Percentiles rank a stretch among this genome's conserved stretches.
Evolutionary conservation across 495 filamentous ascomycete species (phyloP).

Genomic region (Elasticomyces elasticus): DNA sequence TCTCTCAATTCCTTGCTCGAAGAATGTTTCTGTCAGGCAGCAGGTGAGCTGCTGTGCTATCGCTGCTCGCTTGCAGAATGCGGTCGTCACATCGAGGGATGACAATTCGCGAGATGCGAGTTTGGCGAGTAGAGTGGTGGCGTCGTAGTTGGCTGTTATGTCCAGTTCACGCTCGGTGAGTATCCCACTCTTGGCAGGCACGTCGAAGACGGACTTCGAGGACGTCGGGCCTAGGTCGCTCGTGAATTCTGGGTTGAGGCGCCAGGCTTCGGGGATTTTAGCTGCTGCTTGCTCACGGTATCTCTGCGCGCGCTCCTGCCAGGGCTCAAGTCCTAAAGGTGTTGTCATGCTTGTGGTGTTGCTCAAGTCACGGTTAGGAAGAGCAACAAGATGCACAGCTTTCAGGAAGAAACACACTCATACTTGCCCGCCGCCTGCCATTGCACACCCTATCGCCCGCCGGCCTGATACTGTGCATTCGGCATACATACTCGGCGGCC

Average conservation of each 20-base stretch:
- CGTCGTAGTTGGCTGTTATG: slow-evolving; percentile 44
- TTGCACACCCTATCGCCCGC: too few species aligned
- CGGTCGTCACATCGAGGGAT: slow-evolving; percentile 37
- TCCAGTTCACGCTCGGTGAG: slow-evolving; percentile 35
- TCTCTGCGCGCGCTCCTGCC: background rate
- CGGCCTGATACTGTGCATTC: too few species aligned
- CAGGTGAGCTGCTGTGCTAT: slow-evolving; percentile 35
- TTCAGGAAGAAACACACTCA: too few species aligned
- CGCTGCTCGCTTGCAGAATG: slow-evolving; percentile 47
- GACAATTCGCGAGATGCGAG: slow-evolving; percentile 32
- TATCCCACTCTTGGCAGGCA: slow-evolving; percentile 15
- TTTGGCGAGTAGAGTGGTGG: slow-evolving; percentile 33
- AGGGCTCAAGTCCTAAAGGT: background rate
- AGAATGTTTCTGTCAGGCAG: slow-evolving; percentile 37
- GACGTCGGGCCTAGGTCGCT: background rate
- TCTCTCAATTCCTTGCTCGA: slow-evolving; percentile 27
- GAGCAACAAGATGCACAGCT: too few species aligned
- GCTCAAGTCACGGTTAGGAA: too few species aligned
- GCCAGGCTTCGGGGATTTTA: slow-evolving; percentile 3
- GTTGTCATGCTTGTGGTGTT: background rate
- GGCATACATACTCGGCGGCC: too few species aligned
- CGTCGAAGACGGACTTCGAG: background rate
- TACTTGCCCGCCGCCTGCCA: too few species aligned
- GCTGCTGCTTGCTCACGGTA: slow-evolving; percentile 1
- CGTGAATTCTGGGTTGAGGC: background rate